These are phyloP conservation scores for Oenanthe sinensis DNA, from an alignment of 129 eudicot species.

Conservation along the genomic window DNA sequence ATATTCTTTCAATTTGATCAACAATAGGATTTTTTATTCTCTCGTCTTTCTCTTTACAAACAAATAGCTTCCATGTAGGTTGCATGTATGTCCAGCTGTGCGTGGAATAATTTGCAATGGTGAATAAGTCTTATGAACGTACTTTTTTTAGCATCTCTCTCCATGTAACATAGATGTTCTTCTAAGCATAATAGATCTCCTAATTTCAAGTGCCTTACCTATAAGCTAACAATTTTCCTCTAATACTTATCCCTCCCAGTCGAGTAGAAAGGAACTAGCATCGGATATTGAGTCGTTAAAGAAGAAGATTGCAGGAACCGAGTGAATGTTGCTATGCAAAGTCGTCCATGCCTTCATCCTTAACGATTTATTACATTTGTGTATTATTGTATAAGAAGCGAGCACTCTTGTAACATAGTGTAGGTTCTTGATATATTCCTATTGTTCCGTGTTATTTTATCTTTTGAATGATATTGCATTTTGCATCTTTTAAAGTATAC, in stretches of 20 bases:
- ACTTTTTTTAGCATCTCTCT: not conserved
- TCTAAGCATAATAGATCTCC: not conserved
- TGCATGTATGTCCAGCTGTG: not conserved
- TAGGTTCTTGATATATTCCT: conserved; percentile 9
- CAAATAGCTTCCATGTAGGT: not conserved
- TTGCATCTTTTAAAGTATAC: not conserved
- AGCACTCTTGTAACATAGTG: conserved; percentile 12
- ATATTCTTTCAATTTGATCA: not conserved
- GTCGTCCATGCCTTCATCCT: not conserved
- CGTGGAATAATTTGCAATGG: not conserved
- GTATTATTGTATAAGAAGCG: conserved; percentile 8
- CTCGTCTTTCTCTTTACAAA: not conserved
- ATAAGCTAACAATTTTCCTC: not conserved
- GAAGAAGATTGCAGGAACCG: conserved; percentile 61
- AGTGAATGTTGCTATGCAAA: conserved; percentile 11
- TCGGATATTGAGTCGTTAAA: conserved; percentile 47
- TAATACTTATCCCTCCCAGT: conserved; percentile 26
- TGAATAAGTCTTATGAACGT: not conserved
- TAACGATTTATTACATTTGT: not conserved
- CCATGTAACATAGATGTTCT: not conserved
- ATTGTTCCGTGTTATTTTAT: not conserved
- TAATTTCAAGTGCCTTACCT: not conserved
- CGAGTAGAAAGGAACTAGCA: conserved; percentile 57
- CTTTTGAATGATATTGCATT: not conserved
- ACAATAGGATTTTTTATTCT: not conserved